Evolutionary conservation across 2,329 filamentous ascomycete genomes (phyloP), one percentile per base, ranked within the genome.

Genomic region (Fusarium sp.): DNA sequence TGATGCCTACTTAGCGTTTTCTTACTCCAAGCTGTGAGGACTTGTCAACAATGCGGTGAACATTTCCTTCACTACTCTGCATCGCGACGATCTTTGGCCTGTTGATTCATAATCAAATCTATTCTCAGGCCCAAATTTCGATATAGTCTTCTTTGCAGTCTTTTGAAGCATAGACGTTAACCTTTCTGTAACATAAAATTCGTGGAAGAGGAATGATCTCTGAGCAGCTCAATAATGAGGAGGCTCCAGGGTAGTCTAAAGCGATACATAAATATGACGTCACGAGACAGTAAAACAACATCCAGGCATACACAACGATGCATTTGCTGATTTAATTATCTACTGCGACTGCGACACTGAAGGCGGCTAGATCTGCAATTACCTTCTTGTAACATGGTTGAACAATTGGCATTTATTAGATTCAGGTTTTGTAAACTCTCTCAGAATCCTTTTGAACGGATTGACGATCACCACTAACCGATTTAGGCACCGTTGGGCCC

Each of bases 401-500:
- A 27, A 7, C 7, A 27, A 10, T 29, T 29, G 49, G 15, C 15
- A 54, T 29, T n/a, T 39, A 4, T 18, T n/a, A 8, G 14, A 27
- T 10, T 27, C 10, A 19, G 23, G 16, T 12, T 21, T 21, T 4
- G 18, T 33, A 41, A 12, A 16, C 12, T 51, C 39, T 11, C 11
- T 9, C 2, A 19, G 9, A 16, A 19, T 39, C 44, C 60, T 66
- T 29, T 41, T n/a, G n/a, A 8, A 63, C 63, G 44, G 33, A 10
- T 4, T 3, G 7, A 4, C 7, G 10, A 21, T 25, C 18, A 1
- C 10, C 4, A 15, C 64, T 67, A 67, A 38, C 64, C 37, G 11
- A 5, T 38, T 41, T 56, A 5, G 35, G 25, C 11, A 23, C 46
- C 46, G 48, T 51, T 23, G 46, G 62, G 67, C 57, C 67, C 62